Base-by-base conservation (phyloP, 371 early-diverging fungal genomes). In the Syncephalastrum sp. region DNA sequence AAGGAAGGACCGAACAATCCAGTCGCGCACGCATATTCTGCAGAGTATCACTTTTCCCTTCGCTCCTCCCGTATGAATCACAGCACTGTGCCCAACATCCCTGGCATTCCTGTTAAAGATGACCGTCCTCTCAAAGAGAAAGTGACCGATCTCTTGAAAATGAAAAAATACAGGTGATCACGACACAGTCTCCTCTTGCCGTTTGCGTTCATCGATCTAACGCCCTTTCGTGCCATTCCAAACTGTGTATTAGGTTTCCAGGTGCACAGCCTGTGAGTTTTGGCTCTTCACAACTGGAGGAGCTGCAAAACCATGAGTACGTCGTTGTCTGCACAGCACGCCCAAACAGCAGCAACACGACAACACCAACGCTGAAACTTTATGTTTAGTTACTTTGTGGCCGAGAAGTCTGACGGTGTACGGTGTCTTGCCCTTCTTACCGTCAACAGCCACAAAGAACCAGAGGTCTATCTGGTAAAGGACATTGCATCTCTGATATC, bases 361-460 rank as follows among this genome's bases (percentile, higher is more conserved):
- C 38, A 33, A 33, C 38, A 21, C 21, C 21, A 12, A 33, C 38
- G 38, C 38, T 33, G 38, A 50, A 38, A 15, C 42, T 41, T 41
- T 38, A 19, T 29, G 15, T 56, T 42, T 59, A 85, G 86, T 80
- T 99, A 93, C 69, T 93, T 88, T 75, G 98, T 98, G 14, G 92
- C 95, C 67, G 99, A 99, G 71, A 99, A 99, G 70, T 94, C 96
- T 8, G 99, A 99, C 78, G 99, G 99, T 21, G 84, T 95, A 5
- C 88, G 99, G 17, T 93, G 91, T 47, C 78, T 99, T 2, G 77
- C 96, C 44, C 81, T 87, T 38, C 76, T 91, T 50, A 68, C 77
- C 4, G 59, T 72, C 5, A 61, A 75, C 56, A 29, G 57, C n/a
- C 50, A 64, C 55, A 70, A 74, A 21, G 70, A 72, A n/a, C 81